Conservation (phyloP, 306 rosid species). For the Betula pendula region DNA sequence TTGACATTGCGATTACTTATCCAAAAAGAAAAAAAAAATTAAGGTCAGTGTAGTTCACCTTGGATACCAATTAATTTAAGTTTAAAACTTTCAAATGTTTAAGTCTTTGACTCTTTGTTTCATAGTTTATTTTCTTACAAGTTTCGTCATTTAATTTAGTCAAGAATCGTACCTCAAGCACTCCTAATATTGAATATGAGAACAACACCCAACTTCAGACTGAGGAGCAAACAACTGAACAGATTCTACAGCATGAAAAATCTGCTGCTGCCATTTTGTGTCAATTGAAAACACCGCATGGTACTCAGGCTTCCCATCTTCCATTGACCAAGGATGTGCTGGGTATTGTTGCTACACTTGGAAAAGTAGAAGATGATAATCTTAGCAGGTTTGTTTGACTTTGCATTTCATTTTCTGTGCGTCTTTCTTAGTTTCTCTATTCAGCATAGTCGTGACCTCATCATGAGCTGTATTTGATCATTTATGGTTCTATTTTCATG, state of each 20-base stretch:
- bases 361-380: slow-evolving; percentile 59
- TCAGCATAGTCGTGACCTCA: not conserved
- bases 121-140: slow-evolving; percentile 18
- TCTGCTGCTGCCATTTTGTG: slow-evolving; percentile 75
- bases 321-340: slow-evolving; percentile 57
- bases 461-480: slow-evolving; percentile 1
- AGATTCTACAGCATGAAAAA: slow-evolving; percentile 57
- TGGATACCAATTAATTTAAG: not conserved
- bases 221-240: slow-evolving; percentile 58
- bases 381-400: slow-evolving; percentile 63
- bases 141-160: slow-evolving; percentile 47
- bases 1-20: too few relatives aligned
- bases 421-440: slow-evolving; percentile 15
- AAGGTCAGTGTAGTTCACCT: not conserved
- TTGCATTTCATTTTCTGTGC: slow-evolving; percentile 6
- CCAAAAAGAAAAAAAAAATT: too few relatives aligned
- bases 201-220: slow-evolving; percentile 32
- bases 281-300: slow-evolving; percentile 54
- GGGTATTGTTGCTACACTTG: slow-evolving; percentile 78
- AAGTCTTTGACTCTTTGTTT: slow-evolving; percentile 3
- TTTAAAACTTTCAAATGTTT: slow-evolving; percentile 6
- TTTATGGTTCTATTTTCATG: not conserved
- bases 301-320: slow-evolving; percentile 50
- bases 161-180: slow-evolving; percentile 48
- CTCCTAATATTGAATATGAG: slow-evolving; percentile 36